These are phyloP conservation scores for Solanum hybrid DNA, from an alignment of 305 asterid genomes.

Conservation along the genomic window DNA sequence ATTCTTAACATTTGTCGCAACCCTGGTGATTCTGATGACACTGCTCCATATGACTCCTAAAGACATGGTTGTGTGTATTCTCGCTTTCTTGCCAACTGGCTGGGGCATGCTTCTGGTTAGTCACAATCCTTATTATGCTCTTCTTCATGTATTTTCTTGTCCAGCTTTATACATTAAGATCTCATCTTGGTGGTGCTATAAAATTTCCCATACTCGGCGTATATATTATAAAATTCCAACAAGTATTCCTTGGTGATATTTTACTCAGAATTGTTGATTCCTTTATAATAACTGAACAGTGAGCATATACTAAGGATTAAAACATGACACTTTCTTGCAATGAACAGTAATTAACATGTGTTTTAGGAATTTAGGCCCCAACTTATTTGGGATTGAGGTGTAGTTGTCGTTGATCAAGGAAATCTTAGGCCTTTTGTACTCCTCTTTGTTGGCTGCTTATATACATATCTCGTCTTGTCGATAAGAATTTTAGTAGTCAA, in stretches of 20 bases:
- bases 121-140: neutral
- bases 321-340: neutral
- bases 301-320: neutral
- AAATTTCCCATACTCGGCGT: neutral
- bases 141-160: neutral
- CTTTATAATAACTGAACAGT: neutral
- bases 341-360: neutral
- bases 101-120: conserved; percentile 92
- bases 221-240: neutral
- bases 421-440: neutral
- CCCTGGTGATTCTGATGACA: conserved; percentile 55
- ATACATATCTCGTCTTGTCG: neutral
- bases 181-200: neutral
- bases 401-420: neutral
- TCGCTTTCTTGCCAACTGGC: conserved; percentile 90
- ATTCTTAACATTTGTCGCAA: conserved; percentile 56
- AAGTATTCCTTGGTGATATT: neutral
- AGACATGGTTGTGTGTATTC: conserved; percentile 70
- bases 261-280: neutral
- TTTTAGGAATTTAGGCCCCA: neutral
- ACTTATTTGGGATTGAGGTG: neutral
- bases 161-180: neutral
- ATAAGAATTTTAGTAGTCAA: neutral
- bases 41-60: conserved; percentile 54
- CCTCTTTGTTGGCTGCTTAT: neutral